Percentiles rank a stretch among this genome's conserved stretches.
Conservation (phyloP, 345 rosid genomes). For the Gossypium arboreum region DNA sequence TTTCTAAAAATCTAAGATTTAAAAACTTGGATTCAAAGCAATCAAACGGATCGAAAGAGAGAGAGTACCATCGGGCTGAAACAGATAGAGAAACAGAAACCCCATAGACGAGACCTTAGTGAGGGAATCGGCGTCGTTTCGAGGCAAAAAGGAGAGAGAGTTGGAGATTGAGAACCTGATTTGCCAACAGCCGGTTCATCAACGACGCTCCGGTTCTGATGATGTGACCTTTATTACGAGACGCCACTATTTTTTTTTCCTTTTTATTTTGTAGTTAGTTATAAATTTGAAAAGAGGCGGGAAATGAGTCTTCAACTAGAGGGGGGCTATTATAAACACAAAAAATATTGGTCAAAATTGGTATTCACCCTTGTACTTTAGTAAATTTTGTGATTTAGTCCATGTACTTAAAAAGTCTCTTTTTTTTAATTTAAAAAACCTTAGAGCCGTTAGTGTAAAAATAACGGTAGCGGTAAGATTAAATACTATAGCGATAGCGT, state of each 20-base stretch:
- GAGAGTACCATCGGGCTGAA: conserved; percentile 72
- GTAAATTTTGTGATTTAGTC: too few relatives aligned
- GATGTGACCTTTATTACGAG: conserved; percentile 44
- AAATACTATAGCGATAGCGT: too few relatives aligned
- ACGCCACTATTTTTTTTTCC: conserved; percentile 38
- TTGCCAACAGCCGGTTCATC: conserved; percentile 43
- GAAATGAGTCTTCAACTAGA: too few relatives aligned
- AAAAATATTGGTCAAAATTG: too few relatives aligned
- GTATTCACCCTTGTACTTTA: too few relatives aligned
- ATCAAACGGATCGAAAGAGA: not conserved
- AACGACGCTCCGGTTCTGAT: conserved; percentile 59
- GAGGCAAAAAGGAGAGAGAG: conserved; percentile 32
- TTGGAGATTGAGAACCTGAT: conserved; percentile 34
- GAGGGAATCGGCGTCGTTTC: conserved; percentile 32
- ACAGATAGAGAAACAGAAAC: conserved; percentile 59
- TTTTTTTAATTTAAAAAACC: too few relatives aligned
- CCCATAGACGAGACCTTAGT: conserved; percentile 36
- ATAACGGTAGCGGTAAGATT: too few relatives aligned
- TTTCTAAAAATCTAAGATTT: not conserved
- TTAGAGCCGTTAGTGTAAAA: too few relatives aligned
- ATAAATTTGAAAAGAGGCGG: too few relatives aligned
- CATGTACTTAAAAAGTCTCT: too few relatives aligned
- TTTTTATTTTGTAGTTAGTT: too few relatives aligned
- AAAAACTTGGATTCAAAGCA: not conserved
- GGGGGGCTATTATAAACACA: too few relatives aligned